A percentile compares a stretch with the other conserved stretches of the same genome.
Conservation (phyloP, 805 yeast species). For the Wickerhamomyces canadensis region DNA sequence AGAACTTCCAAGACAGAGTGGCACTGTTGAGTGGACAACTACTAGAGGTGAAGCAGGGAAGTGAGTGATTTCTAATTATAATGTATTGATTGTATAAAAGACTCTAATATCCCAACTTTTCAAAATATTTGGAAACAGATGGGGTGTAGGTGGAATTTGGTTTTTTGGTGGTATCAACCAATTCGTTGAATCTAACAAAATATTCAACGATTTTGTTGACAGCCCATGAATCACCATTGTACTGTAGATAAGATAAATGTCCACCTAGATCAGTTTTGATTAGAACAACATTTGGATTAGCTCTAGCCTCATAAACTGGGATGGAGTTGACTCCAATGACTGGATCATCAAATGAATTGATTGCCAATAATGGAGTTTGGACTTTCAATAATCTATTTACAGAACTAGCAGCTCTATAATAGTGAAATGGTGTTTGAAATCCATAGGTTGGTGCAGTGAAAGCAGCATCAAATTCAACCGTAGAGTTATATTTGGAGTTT, state of each 20-base stretch:
- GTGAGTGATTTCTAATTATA: neutral
- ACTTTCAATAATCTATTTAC: constrained; percentile 48
- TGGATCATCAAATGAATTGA: constrained; percentile 66
- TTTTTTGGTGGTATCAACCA: constrained; percentile 21
- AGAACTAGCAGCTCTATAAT: constrained; percentile 64
- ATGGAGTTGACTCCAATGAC: constrained; percentile 46
- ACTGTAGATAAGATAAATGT: constrained; percentile 51
- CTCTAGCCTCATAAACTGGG: constrained; percentile 42
- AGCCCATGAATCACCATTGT: constrained; percentile 43
- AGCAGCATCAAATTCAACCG: constrained; percentile 53
- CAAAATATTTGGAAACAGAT: constrained; percentile 11
- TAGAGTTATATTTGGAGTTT: constrained; percentile 31
- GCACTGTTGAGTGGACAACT: constrained; percentile 70
- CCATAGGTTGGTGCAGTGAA: constrained; percentile 63
- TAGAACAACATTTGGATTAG: constrained; percentile 55
- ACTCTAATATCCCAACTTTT: constrained; percentile 12
- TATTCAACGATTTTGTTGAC: constrained; percentile 35
- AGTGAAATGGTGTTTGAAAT: constrained; percentile 53
- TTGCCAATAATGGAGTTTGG: constrained; percentile 55
- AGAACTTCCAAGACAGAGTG: constrained; percentile 56
- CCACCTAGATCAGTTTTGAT: constrained; percentile 65
- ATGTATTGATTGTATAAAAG: neutral
- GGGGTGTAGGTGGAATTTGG: constrained; percentile 15
- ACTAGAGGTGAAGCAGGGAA: constrained; percentile 72
- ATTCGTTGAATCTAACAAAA: constrained; percentile 33